Evolutionary conservation across 495 filamentous ascomycete species (phyloP).

Genomic region (Aspergillus ellipticus): DNA sequence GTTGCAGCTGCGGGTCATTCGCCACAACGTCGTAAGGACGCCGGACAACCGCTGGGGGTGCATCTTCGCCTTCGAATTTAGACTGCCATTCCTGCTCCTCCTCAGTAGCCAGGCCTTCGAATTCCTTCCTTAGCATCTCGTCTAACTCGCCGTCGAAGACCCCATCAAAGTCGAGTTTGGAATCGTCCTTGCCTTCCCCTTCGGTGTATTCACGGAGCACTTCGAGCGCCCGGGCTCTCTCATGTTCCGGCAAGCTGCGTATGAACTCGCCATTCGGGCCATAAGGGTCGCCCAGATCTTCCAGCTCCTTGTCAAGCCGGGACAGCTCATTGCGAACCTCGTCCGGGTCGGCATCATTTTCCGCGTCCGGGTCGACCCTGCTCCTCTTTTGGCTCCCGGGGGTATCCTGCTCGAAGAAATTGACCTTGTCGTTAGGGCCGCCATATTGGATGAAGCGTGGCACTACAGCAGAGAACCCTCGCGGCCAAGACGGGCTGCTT

Average conservation of each 20-base stretch:
- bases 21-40: constrained; percentile 22
- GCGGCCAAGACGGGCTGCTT: constrained; percentile 24
- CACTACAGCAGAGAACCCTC: constrained; percentile 33
- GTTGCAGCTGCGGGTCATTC: constrained; percentile 21
- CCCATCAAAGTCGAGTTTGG: constrained; percentile 26
- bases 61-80: constrained; percentile 17
- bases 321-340: constrained; percentile 43
- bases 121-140: constrained; percentile 40
- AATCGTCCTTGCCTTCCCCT: constrained; percentile 23
- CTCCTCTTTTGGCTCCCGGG: constrained; percentile 31
- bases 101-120: constrained; percentile 37
- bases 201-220: constrained; percentile 41
- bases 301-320: constrained; percentile 54
- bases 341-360: constrained; percentile 44
- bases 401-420: constrained; percentile 41
- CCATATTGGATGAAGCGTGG: constrained; percentile 34
- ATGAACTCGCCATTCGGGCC: constrained; percentile 43
- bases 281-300: constrained; percentile 40
- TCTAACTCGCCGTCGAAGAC: constrained; percentile 47
- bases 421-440: constrained; percentile 43
- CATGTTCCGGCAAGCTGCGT: constrained; percentile 35
- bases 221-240: constrained; percentile 38
- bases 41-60: constrained; percentile 17
- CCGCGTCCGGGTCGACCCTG: constrained; percentile 48
- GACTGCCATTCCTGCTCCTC: constrained; percentile 39